These are phyloP conservation scores for Nephelium lappaceum DNA, from an alignment of 345 rosid species.

Conservation along the genomic window DNA sequence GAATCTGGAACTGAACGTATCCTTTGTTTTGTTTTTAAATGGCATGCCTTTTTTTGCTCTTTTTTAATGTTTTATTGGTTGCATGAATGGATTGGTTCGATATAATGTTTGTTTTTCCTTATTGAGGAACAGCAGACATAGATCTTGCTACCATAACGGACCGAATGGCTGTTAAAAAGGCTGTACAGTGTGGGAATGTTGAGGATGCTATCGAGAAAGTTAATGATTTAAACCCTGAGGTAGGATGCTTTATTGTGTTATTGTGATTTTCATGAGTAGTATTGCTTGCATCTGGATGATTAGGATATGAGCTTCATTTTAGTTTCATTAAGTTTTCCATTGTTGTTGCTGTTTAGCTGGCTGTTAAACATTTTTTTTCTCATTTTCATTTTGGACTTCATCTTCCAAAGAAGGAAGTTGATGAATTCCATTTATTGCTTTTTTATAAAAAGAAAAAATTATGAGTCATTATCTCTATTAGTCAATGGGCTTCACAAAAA, in stretches of 20 bases:
- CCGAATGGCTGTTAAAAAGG: slow-evolving; percentile 97
- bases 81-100: slow-evolving; percentile 6
- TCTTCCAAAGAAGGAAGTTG: not conserved
- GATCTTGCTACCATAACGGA: slow-evolving; percentile 93
- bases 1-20: slow-evolving; percentile 98
- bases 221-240: slow-evolving; percentile 95
- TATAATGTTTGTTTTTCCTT: slow-evolving; percentile 36
- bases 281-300: not conserved
- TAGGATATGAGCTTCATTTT: not conserved
- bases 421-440: not conserved
- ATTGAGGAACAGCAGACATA: slow-evolving; percentile 78
- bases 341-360: not conserved
- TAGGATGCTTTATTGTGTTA: slow-evolving; percentile 25
- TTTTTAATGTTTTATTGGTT: not conserved
- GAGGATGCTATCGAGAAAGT: slow-evolving; percentile 98
- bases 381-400: not conserved
- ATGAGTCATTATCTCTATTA: not conserved
- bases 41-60: not conserved
- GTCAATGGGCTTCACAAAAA: not conserved
- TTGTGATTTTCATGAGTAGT: not conserved
- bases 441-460: not conserved
- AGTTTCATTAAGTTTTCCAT: not conserved
- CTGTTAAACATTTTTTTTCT: too few species aligned
- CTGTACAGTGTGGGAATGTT: slow-evolving; percentile 91
- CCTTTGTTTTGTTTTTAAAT: slow-evolving; percentile 25